A percentile compares a stretch with the other conserved stretches of the same genome.
phyloP scores from a whole-genome alignment of 2,329 filamentous ascomycete genomes.

The Aspergillus ochraceoroseus region DNA sequence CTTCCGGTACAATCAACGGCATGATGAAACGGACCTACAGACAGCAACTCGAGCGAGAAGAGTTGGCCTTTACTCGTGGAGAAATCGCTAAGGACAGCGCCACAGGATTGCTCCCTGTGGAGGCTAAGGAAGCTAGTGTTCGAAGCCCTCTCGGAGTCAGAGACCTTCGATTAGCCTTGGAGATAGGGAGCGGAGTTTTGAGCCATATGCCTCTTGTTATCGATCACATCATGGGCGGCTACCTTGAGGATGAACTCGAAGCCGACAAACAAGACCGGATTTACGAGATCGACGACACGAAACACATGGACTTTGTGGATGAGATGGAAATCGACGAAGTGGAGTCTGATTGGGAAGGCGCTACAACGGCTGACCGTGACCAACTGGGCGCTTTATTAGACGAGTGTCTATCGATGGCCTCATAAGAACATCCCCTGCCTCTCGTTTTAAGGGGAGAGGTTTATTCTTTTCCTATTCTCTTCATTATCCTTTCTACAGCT shows the following conservation, averaged over 20 bases:
- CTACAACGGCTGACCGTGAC: slow-evolving; percentile 32
- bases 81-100: slow-evolving; percentile 66
- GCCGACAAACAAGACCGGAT: slow-evolving; percentile 36
- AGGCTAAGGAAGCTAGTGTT: slow-evolving; percentile 69
- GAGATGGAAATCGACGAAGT: slow-evolving; percentile 42
- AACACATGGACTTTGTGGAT: slow-evolving; percentile 25
- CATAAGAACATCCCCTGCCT: slow-evolving; percentile 24
- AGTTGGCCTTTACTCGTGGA: slow-evolving; percentile 66
- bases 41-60: slow-evolving; percentile 68
- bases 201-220: slow-evolving; percentile 71
- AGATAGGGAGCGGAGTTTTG: slow-evolving; percentile 70
- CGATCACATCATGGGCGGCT: slow-evolving; percentile 64
- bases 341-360: slow-evolving; percentile 40
- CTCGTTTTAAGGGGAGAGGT: not conserved
- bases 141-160: slow-evolving; percentile 69
- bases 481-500: slow-evolving; percentile 1
- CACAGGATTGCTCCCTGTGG: slow-evolving; percentile 71
- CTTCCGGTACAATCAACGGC: slow-evolving; percentile 62
- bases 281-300: slow-evolving; percentile 26
- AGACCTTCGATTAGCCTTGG: slow-evolving; percentile 70
- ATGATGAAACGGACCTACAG: slow-evolving; percentile 77
- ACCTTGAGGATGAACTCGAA: slow-evolving; percentile 71
- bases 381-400: slow-evolving; percentile 40
- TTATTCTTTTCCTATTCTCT: slow-evolving; percentile 7
- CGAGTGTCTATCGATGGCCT: slow-evolving; percentile 42